Base-by-base conservation (phyloP, 108 stramenopile genomes). In the Nitzschia palea region DNA sequence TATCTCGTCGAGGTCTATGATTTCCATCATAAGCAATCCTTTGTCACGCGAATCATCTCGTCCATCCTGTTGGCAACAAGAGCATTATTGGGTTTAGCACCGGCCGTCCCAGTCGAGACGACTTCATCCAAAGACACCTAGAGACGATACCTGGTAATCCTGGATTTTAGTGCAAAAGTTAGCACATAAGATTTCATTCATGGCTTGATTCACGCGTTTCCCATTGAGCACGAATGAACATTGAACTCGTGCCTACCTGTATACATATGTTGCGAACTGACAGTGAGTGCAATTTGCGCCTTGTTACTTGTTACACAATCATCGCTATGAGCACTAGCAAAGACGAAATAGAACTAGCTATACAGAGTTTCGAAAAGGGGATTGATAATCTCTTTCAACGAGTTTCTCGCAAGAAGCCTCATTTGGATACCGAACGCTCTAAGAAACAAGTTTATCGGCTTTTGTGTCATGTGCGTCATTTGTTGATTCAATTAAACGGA, bases 271-370 rank as follows among this genome's bases (percentile, higher is more conserved):
- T n/a, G n/a, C n/a, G n/a, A n/a, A n/a, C n/a, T n/a, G n/a, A n/a
- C n/a, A n/a, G n/a, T n/a, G n/a, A n/a, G n/a, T n/a, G n/a, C n/a
- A n/a, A n/a, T n/a, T n/a, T n/a, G n/a, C n/a, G n/a, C n/a, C n/a
- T n/a, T n/a, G n/a, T n/a, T n/a, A n/a, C n/a, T n/a, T n/a, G n/a
- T n/a, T n/a, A n/a, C n/a, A n/a, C n/a, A n/a, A n/a, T n/a, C n/a
- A n/a, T n/a, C 28, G 29, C 14, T 36, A 51, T 68, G 26, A 68
- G 35, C 35, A 48, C n/a, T 26, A 15, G 63, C 15, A 32, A 63
- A 22, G 61, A 63, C 35, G 12, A 37, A 27, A 65, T 73, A 29
- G 62, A 52, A 17, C 55, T 65, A 18, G 73, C 73, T 33, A 54
- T 67, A 12, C 66, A 67, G 14, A 65, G 33, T 32, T 17, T 74